Base-by-base conservation (phyloP, 1,139 yeast species). In the Hyphopichia fennica region DNA sequence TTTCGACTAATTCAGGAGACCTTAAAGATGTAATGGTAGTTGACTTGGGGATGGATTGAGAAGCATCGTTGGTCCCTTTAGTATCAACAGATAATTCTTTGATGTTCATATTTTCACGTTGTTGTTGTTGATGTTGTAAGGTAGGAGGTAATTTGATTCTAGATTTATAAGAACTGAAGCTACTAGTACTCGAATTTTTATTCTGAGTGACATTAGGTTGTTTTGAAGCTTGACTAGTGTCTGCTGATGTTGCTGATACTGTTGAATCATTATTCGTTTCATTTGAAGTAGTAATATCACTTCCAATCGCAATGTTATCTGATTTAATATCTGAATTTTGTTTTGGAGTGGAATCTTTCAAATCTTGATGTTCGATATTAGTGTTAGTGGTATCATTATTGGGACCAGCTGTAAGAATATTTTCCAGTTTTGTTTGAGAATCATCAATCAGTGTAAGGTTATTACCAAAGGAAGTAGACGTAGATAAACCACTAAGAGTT, bases 131-230 rank as follows among this genome's bases (percentile, higher is more conserved):
- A 18, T 49, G 50, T 34, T 57, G 60, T 25, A 58, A 43, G 2
- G 64, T 48, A 2, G 58, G 50, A 2, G 72, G 73, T 17, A 67
- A 50, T 44, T 62, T 66, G 28, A 67, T 65, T 38, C 72, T 50
- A 3, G 70, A 59, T 39, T 66, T 63, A 49, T 65, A 67, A 3
- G 66, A 56, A 35, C 48, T 60, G 46, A 62, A 62, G 42, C 68
- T 64, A 40, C 63, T 48, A 15, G 52, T 51, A 45, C 67, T 62
- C 13, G 53, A 50, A 45, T 59, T 62, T 39, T 54, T 54, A 14
- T 38, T 37, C 17, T 33, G 39, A 16, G 40, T 35, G 3, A 39
- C 34, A 8, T 25, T 25, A 8, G 28, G 23, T 9, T n/a, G n/a
- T n/a, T n/a, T 20, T 20, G 9, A 20, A 6, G 9, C 23, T 25